Evolutionary conservation across 2,329 filamentous ascomycete genomes (phyloP), one percentile per base, ranked within the genome.

Genomic region (Alternaria sp.): DNA sequence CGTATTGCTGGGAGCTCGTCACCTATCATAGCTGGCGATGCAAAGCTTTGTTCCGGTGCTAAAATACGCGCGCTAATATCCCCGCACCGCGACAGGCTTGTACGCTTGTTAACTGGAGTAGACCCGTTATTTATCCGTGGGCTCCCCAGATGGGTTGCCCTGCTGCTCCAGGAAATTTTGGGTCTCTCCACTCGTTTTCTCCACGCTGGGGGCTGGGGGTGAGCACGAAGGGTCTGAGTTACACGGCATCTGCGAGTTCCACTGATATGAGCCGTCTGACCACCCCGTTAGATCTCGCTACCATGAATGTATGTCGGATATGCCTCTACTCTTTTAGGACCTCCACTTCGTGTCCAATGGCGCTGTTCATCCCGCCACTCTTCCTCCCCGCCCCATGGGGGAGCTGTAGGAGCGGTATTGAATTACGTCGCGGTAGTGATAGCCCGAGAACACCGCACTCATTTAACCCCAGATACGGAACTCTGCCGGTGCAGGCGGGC

Each of bases 41-140:
- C 47, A 62, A 66, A 64, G 67, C 65, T 63, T 62, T 62, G 63
- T 67, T 66, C 70, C 63, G 23, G 45, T 55, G 32, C 54, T 59
- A 71, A 44, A 36, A 52, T 40, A 52, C 49, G 28, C 49, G 28
- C 49, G 49, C 49, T 40, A 17, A 28, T 44, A 52, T 62, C 66
- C 62, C 66, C 66, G 67, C 64, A 67, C 63, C 36, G 58, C 52
- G 46, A 62, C 51, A 65, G 54, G 32, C 51, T 65, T 52, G 19
- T 40, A 65, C 54, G 32, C 51, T 65, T 52, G 19, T 25, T 36
- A n/a, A 40, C 30, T 40, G 49, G 49, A 52, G 49, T n/a, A 40
- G 49, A 52, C 49, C 49, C 49, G 49, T 52, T 36, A 52, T 36
- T 52, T 40, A 52, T 52, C 49, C 49, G 49, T 36, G 49, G 12